Conservation (phyloP, 805 yeast species). For the Teunomyces panamensis region DNA sequence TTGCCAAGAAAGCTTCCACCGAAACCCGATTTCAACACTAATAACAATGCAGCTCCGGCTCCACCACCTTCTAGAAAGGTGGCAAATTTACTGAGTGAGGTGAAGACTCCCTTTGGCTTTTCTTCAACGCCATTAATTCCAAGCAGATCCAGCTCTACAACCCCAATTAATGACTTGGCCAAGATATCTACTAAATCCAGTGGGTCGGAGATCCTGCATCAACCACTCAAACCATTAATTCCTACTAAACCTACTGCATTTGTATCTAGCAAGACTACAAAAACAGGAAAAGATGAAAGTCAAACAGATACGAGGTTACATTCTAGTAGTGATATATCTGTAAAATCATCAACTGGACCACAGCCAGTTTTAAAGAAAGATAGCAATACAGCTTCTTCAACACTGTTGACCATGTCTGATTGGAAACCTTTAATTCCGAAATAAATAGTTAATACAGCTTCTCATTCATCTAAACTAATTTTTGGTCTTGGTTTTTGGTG, state of each 20-base stretch:
- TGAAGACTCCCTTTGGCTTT: slow-evolving; percentile 31
- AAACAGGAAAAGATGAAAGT: neutral
- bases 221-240: slow-evolving; percentile 26
- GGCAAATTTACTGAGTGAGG: slow-evolving; percentile 10
- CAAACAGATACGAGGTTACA: neutral
- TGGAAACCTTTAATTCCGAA: slow-evolving; percentile 55
- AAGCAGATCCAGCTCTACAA: slow-evolving; percentile 28
- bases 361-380: slow-evolving; percentile 8
- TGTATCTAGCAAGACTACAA: slow-evolving; percentile 16
- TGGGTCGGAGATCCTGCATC: neutral
- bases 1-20: slow-evolving; percentile 9
- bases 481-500: neutral
- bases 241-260: slow-evolving; percentile 36
- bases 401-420: slow-evolving; percentile 34
- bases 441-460: slow-evolving; percentile 11
- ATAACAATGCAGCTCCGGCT: slow-evolving; percentile 6
- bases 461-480: neutral
- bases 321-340: neutral
- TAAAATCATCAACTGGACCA: slow-evolving; percentile 1
- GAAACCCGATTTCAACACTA: slow-evolving; percentile 4
- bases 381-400: slow-evolving; percentile 13
- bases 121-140: slow-evolving; percentile 39
- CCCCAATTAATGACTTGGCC: slow-evolving; percentile 16
- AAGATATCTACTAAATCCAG: neutral
- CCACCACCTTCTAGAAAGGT: slow-evolving; percentile 22